Base-by-base conservation (phyloP, 345 rosid species). In the Lepidium africanum region DNA sequence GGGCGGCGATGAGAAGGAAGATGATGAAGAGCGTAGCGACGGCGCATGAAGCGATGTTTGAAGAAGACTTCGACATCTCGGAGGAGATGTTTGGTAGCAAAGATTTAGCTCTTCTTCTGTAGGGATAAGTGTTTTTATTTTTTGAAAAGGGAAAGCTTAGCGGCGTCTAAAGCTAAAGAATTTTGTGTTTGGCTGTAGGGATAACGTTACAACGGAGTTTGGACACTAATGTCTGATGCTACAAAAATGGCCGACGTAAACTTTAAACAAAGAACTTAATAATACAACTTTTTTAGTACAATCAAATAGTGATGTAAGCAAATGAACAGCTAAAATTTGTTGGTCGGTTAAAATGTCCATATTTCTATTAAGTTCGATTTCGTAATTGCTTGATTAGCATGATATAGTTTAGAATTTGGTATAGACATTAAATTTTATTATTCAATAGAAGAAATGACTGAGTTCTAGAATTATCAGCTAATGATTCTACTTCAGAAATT, bases 11-110 rank as follows among this genome's bases (percentile, higher is more conserved):
- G 42, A 85, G 69, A 1, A 86, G 16, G 69, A 91, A 81, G 64
- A 84, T 71, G 65, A 94, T 78, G 96, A 94, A 94, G 65, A 85
- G 48, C 0, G 96, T 79, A 0, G 99, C 99, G 10, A 94, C 96
- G 54, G 87, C 78, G 79, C 99, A 94, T 3, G 99, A 94, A 5
- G 97, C 99, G 3, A 94, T 74, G 80, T 93, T 93, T 30, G 72
- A 89, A 88, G 82, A 90, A 87, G 57, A 14, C 69, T 74, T 74
- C 8, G 70, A 52, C 78, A 74, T 73, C 11, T 46, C 12, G 16
- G 38, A 32, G 21, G 50, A 43, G 68, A 58, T 66, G 73, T 53
- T 74, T 67, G 73, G 77, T 45, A 45, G 53, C 63, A 10, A 67
- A 59, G 73, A 5, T 74, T 60, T 11, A 38, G 61, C 45, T 41